Conservation (phyloP, 1,284 basidiomycete species). For the Neonothopanus nambi region DNA sequence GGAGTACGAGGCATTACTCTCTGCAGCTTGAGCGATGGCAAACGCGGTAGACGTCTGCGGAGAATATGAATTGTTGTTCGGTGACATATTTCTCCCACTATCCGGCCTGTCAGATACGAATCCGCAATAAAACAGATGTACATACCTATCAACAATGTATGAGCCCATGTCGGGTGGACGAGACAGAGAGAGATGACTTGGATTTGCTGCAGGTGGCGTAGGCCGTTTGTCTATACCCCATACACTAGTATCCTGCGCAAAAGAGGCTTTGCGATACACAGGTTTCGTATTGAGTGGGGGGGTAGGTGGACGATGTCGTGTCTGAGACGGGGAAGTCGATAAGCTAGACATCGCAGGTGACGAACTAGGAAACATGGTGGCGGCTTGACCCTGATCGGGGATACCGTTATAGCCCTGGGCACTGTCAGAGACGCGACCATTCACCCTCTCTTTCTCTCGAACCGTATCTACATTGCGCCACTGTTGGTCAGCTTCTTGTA, state of each 20-base stretch:
- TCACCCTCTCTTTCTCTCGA: constrained; percentile 16
- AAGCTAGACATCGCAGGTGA: constrained; percentile 3
- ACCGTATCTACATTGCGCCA: constrained; percentile 12
- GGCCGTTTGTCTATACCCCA: constrained; percentile 6
- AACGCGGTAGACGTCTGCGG: constrained; percentile 2
- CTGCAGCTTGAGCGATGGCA: constrained; percentile 5
- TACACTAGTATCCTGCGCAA: constrained; percentile 6
- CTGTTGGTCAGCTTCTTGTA: constrained; percentile 19
- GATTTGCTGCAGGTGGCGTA: not conserved
- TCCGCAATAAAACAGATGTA: not conserved
- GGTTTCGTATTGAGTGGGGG: constrained; percentile 16
- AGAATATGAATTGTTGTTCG: not conserved
- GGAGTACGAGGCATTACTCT: not conserved
- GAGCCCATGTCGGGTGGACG: constrained; percentile 4
- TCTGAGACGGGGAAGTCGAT: constrained; percentile 14
- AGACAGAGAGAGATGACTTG: constrained; percentile 9
- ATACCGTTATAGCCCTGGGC: not conserved
- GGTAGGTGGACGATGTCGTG: constrained; percentile 14
- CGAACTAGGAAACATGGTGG: not conserved
- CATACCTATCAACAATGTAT: constrained; percentile 3
- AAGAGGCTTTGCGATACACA: constrained; percentile 15
- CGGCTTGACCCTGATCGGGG: not conserved
- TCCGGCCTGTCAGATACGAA: not conserved
- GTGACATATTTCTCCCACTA: not conserved
- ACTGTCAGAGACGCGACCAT: not conserved